Conservation (phyloP, 768 basidiomycete species). For the Kwoniella pini region DNA sequence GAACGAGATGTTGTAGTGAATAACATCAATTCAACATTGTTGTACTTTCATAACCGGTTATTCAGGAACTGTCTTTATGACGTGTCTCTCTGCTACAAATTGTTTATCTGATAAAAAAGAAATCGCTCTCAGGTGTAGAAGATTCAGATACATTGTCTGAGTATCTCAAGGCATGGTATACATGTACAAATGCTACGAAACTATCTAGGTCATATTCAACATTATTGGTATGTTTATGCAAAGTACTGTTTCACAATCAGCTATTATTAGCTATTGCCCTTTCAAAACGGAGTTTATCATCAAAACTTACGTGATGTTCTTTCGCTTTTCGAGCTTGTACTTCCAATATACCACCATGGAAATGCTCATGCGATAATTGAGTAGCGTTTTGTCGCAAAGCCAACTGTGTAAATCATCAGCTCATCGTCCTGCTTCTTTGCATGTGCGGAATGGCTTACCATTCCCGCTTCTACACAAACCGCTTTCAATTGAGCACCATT, state of each 20-base stretch:
- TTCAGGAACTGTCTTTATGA: too few species aligned
- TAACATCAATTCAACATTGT: too few species aligned
- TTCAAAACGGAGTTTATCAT: not conserved
- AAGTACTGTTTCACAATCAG: constrained; percentile 42
- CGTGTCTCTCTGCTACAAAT: too few species aligned
- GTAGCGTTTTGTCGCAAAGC: constrained; percentile 81
- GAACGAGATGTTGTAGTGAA: not conserved
- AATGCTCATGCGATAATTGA: constrained; percentile 89
- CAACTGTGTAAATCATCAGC: constrained; percentile 22
- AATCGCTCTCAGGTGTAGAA: too few species aligned
- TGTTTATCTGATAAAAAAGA: too few species aligned
- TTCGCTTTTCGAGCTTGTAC: constrained; percentile 99
- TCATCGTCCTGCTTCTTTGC: not conserved
- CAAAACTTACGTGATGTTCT: constrained; percentile 61
- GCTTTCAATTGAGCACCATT: constrained; percentile 81
- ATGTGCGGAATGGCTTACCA: constrained; percentile 70
- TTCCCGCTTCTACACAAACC: constrained; percentile 98
- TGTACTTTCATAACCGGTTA: too few species aligned
- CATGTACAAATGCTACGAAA: constrained; percentile 29
- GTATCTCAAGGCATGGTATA: constrained; percentile 12
- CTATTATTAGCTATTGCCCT: not conserved
- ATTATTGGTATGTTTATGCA: constrained; percentile 30
- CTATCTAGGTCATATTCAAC: constrained; percentile 2
- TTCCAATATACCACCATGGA: constrained; percentile 69
- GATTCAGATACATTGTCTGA: not conserved